A percentile compares a stretch with the other conserved stretches of the same genome.
These are phyloP conservation scores for Pseudozyma hubeiensis DNA, from an alignment of 1,284 basidiomycete species.

Conservation along the genomic window DNA sequence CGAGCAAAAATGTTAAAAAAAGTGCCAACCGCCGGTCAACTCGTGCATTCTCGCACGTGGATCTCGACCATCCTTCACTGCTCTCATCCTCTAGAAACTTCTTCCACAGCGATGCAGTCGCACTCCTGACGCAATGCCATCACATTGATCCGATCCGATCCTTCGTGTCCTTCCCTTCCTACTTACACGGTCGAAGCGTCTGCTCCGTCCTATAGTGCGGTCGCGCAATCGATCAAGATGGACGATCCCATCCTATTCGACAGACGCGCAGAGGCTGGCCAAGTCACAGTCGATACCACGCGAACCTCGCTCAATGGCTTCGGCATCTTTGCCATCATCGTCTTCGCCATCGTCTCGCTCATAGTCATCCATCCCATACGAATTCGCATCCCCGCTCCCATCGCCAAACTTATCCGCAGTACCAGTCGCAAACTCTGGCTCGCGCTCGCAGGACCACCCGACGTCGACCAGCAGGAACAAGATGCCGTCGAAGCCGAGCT, in stretches of 20 bases:
- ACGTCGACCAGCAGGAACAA: slow-evolving; percentile 21
- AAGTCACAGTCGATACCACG: slow-evolving; percentile 30
- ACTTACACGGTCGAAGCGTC: no score
- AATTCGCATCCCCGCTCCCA: slow-evolving; percentile 48
- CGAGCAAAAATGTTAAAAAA: background rate
- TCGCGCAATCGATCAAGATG: slow-evolving; percentile 9
- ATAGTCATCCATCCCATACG: slow-evolving; percentile 60
- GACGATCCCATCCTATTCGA: slow-evolving; percentile 14
- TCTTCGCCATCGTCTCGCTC: slow-evolving; percentile 64
- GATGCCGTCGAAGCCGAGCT: slow-evolving; percentile 28
- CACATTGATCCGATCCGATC: background rate
- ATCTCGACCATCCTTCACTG: background rate
- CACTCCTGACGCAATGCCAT: background rate
- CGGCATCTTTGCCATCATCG: slow-evolving; percentile 65
- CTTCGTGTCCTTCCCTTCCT: no score
- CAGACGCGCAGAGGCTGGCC: slow-evolving; percentile 14
- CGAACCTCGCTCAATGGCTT: slow-evolving; percentile 62
- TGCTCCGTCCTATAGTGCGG: no score
- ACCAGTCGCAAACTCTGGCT: slow-evolving; percentile 16
- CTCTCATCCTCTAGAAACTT: no score
- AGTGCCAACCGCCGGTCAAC: slow-evolving; percentile 9
- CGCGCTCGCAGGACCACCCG: slow-evolving; percentile 27
- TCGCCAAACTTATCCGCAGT: slow-evolving; percentile 22
- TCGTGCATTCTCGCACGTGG: slow-evolving; percentile 1
- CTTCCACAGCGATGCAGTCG: background rate